phyloP scores from a whole-genome alignment of 164 flowering plant genomes.

The Chloranthus sessilifolius region DNA sequence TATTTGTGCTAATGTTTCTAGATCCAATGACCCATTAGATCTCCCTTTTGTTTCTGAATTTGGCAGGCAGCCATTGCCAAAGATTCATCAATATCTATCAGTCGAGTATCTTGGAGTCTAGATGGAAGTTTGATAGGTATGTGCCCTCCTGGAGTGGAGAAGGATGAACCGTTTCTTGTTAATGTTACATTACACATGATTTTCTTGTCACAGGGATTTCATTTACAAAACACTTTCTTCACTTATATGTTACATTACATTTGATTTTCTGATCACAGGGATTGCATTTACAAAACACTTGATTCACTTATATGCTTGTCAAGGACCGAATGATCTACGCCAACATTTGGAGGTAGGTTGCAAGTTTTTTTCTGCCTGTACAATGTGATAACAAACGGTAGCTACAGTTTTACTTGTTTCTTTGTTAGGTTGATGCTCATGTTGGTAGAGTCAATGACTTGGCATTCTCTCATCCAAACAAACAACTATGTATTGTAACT shows the following conservation, averaged over 20 bases:
- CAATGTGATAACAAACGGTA: not conserved
- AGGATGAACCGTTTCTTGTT: not conserved
- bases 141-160: constrained; percentile 7
- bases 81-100: constrained; percentile 61
- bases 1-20: no score
- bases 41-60: not conserved
- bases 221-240: constrained; percentile 71
- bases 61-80: constrained; percentile 54
- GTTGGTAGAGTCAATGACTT: constrained; percentile 77
- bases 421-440: constrained; percentile 85
- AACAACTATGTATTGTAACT: constrained; percentile 68
- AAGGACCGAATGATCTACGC: constrained; percentile 59
- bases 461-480: constrained; percentile 83
- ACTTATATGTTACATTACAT: constrained; percentile 40
- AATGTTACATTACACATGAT: constrained; percentile 7
- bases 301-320: constrained; percentile 65
- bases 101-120: constrained; percentile 76
- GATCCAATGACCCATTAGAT: no score
- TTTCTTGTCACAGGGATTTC: constrained; percentile 47
- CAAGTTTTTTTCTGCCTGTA: constrained; percentile 6
- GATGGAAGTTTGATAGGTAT: constrained; percentile 78
- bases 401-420: constrained; percentile 4
- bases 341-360: constrained; percentile 62
- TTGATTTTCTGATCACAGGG: constrained; percentile 40
- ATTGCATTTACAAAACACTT: constrained; percentile 76